Evolutionary conservation across 2,329 filamentous ascomycete species (phyloP).

Genomic region (Rhinocladiella mackenziei): DNA sequence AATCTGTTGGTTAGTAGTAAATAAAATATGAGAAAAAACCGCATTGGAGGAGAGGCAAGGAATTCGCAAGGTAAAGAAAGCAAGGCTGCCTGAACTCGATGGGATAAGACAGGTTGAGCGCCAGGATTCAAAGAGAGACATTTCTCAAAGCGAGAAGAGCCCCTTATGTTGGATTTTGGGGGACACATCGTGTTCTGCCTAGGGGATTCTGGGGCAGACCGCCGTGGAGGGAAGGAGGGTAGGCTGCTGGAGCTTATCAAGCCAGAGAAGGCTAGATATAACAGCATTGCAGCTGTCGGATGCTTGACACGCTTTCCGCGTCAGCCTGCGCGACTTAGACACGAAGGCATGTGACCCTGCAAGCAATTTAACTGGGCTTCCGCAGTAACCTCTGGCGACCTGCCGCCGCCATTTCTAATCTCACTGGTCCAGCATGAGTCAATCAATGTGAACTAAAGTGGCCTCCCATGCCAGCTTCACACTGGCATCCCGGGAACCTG

Average conservation of each 20-base stretch:
- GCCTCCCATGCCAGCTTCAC: conserved; percentile 12
- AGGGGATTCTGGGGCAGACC: conserved; percentile 1
- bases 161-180: conserved; percentile 9
- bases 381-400: background rate
- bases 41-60: conserved; percentile 4
- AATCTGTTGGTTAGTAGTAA: background rate
- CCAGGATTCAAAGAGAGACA: conserved; percentile 10
- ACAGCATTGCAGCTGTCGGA: no score
- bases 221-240: conserved; percentile 4
- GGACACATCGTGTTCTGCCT: conserved; percentile 9
- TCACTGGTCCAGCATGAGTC: conserved; percentile 12
- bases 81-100: conserved; percentile 16
- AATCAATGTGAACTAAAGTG: conserved; percentile 3
- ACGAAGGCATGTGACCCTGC: conserved; percentile 24
- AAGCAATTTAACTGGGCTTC: conserved; percentile 10
- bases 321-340: conserved; percentile 1
- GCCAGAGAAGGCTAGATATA: no score
- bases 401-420: conserved; percentile 1
- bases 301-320: conserved; percentile 15
- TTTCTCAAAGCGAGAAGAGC: conserved; percentile 7
- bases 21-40: conserved; percentile 4
- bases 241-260: conserved; percentile 4
- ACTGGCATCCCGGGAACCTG: conserved; percentile 12
- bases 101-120: conserved; percentile 6
- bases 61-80: conserved; percentile 4